Evolutionary conservation across 2,329 filamentous ascomycete genomes (phyloP), one percentile per base, ranked within the genome.

Genomic region (Plenodomus biglobosus): DNA sequence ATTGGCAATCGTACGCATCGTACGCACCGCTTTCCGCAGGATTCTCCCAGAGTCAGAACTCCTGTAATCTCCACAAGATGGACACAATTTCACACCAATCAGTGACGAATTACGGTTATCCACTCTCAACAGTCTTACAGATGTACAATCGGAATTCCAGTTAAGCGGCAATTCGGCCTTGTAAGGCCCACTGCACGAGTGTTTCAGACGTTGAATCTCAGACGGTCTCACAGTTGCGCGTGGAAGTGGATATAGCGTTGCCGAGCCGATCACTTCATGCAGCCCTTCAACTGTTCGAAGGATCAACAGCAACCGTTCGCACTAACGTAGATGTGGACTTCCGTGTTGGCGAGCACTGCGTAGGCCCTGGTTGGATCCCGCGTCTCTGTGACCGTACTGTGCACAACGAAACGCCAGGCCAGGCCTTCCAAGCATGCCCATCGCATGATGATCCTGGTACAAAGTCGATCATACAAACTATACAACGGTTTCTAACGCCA

Each of bases 181-280:
- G 27, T 15, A 10, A 32, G 27, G 27, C 27, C n/a, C 3, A 3
- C 35, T 37, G 35, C 35, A 20, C 16, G 35, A 37, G 43, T 19
- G 61, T 64, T 64, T 64, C 61, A 64, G 61, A 54, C 57, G 56
- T 39, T 46, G 38, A 48, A 51, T 42, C 58, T 62, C 57, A 58
- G 50, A 64, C 61, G 57, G 27, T 32, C 51, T 44, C 40, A 48
- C 44, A 44, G 46, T 44, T 44, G 50, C 44, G 39, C 40, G 42
- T 37, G 37, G 15, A 35, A 24, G 36, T 38, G 36, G 32, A 50
- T 40, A 38, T 35, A 19, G 43, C 42, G 27, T 34, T 44, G 34
- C 51, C 46, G 49, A 50, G 37, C 36, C 41, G 41, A 48, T 48
- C 45, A 52, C 50, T 42, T 48, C 30, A 58, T 55, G 54, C 56